phyloP scores from a whole-genome alignment of 2,329 filamentous ascomycete species.

The Fusarium domesticum region DNA sequence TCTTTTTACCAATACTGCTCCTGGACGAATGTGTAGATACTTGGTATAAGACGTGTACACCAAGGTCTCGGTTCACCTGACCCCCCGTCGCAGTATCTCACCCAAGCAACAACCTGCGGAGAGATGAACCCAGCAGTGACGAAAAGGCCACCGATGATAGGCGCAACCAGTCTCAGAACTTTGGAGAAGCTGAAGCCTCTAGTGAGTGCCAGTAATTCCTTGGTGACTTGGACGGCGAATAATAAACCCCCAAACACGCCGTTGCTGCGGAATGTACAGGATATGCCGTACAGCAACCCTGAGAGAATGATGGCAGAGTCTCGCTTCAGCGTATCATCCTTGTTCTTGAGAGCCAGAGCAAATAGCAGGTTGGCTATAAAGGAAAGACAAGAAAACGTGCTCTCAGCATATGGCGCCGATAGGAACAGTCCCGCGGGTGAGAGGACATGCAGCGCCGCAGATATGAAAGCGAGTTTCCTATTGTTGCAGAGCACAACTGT shows the following conservation, averaged over 20 bases:
- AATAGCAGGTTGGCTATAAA: constrained; percentile 73
- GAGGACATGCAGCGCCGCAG: constrained; percentile 73
- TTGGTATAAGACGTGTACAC: constrained; percentile 72
- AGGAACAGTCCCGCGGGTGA: constrained; percentile 89
- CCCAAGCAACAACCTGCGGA: constrained; percentile 75
- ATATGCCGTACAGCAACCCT: constrained; percentile 67
- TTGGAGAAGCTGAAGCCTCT: constrained; percentile 33
- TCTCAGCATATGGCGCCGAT: constrained; percentile 81
- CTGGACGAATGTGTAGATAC: constrained; percentile 91
- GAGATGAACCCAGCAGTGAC: constrained; percentile 65
- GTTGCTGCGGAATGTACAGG: constrained; percentile 77
- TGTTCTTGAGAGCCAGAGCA: constrained; percentile 42
- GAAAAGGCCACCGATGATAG: constrained; percentile 63
- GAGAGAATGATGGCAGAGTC: constrained; percentile 57
- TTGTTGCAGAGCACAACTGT: constrained; percentile 53
- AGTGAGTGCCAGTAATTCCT: constrained; percentile 31
- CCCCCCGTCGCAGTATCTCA: constrained; percentile 57
- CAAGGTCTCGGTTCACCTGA: constrained; percentile 57
- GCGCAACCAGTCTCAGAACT: constrained; percentile 53
- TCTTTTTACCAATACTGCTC: constrained; percentile 76
- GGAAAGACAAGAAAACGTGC: constrained; percentile 72
- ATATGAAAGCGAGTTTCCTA: constrained; percentile 60
- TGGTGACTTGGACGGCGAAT: constrained; percentile 62
- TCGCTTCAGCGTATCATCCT: constrained; percentile 28
- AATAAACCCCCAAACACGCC: constrained; percentile 78